Evolutionary conservation across 768 basidiomycete species (phyloP), one percentile per base, ranked within the genome.

Genomic region (Mycena alexandri): DNA sequence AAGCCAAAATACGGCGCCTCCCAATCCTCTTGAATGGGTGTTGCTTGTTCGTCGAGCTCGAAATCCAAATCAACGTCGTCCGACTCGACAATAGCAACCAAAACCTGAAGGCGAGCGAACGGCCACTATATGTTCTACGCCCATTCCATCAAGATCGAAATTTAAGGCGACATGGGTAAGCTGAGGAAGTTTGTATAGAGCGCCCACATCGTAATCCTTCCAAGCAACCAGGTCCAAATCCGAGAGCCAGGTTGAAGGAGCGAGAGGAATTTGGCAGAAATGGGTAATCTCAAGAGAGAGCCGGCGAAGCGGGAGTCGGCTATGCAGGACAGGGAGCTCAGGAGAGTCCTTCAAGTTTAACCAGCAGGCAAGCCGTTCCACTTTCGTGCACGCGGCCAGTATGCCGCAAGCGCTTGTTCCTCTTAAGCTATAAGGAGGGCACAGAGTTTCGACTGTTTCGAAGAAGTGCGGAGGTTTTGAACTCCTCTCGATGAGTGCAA

Each of bases 91-190:
- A 52, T 19, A n/a, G 33, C 17, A 19, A 52, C 51, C 19, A 52
- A n/a, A n/a, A 52, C 5, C 33, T 36, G 33, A 10, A 52, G 51
- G n/a, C 1, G 19, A 33, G 33, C 33, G 19, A 17, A 52, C 33
- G 34, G n/a, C 9, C 33, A 19, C 29, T n/a, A 12, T 16, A 52
- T 52, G 33, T 14, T 36, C 51, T 33, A 16, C 22, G 33, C 19
- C 33, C 51, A 52, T 34, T 11, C n/a, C 38, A 38, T 34, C 17
- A 9, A 2, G 51, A 3, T 36, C 38, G 38, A 38, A 38, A 11
- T n/a, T 52, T n/a, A 60, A 9, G 12, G 59, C 59, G 14, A 60
- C 47, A 46, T 60, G 59, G 5, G 59, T 60, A 13, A 60, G 19
- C n/a, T 14, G 29, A 33, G 59, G 59, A 14, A 50, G 22, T 36